These are phyloP conservation scores for Hondaea fermentalgiana DNA, from an alignment of 108 stramenopile species.

Conservation along the genomic window DNA sequence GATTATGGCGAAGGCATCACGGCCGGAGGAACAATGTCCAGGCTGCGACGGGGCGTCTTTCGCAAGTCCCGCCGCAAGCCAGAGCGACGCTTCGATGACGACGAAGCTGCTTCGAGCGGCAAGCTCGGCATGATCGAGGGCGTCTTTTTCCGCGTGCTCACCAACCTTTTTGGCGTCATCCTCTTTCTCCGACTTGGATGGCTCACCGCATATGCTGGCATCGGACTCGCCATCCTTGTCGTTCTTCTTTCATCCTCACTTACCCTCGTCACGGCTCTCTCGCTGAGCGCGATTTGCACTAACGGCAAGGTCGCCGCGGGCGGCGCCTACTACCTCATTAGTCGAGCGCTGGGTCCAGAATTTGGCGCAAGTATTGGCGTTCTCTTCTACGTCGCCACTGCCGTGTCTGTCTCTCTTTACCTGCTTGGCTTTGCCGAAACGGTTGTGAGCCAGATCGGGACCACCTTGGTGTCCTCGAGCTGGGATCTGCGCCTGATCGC, in stretches of 20 bases:
- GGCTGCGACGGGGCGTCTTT: constrained; percentile 8
- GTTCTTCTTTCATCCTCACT: constrained; percentile 38
- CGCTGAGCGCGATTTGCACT: constrained; percentile 61
- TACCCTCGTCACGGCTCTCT: constrained; percentile 59
- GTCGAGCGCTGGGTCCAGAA: constrained; percentile 53
- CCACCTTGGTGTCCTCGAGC: not conserved
- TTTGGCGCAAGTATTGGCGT: constrained; percentile 58
- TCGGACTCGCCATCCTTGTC: constrained; percentile 30
- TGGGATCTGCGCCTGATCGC: not conserved
- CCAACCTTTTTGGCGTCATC: constrained; percentile 58
- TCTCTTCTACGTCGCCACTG: constrained; percentile 60
- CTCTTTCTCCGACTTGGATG: constrained; percentile 64
- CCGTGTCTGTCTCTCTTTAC: constrained; percentile 33
- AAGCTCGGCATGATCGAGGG: constrained; percentile 11
- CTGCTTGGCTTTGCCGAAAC: constrained; percentile 9
- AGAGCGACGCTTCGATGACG: not conserved
- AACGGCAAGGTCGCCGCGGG: constrained; percentile 59
- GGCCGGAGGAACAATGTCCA: not conserved
- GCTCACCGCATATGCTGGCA: constrained; percentile 62
- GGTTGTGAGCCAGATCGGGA: not conserved
- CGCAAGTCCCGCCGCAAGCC: not conserved
- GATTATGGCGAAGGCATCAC: not conserved
- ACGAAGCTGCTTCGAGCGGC: not conserved
- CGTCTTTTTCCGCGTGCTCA: not conserved
- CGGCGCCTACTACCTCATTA: constrained; percentile 66